Percentiles rank a stretch among this genome's conserved stretches.
Evolutionary conservation across 345 rosid genomes (phyloP).

Genomic region (Syzygium jambos): DNA sequence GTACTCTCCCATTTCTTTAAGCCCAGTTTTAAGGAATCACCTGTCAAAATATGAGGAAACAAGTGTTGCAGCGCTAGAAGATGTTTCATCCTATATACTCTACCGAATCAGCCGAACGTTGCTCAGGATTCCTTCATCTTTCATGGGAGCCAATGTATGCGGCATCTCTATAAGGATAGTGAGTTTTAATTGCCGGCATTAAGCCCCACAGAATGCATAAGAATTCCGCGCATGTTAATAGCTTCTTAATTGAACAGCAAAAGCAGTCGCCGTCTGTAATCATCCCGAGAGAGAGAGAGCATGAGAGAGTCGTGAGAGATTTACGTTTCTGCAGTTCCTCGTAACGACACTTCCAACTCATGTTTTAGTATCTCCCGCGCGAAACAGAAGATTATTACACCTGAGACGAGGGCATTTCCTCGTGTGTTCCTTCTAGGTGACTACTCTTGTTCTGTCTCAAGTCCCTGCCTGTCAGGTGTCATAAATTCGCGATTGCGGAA

Average conservation of each 20-base stretch:
- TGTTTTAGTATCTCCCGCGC: background rate
- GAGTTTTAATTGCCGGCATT: background rate
- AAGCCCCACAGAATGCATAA: background rate
- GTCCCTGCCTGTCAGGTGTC: background rate
- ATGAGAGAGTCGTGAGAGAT: background rate
- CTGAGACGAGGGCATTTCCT: background rate
- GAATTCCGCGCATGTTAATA: background rate
- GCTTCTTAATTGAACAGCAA: background rate
- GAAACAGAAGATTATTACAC: background rate
- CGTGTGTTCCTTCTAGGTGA: background rate
- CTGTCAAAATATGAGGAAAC: background rate
- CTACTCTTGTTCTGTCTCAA: background rate
- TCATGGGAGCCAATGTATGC: background rate
- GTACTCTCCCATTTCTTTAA: background rate
- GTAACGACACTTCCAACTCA: background rate
- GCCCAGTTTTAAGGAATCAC: background rate
- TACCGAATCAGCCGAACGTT: background rate
- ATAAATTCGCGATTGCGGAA: too few species aligned
- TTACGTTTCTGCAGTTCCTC: background rate
- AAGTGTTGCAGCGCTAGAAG: background rate
- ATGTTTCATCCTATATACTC: background rate
- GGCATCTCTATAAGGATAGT: background rate
- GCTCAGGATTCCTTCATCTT: background rate
- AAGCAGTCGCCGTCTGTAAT: background rate
- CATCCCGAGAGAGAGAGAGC: background rate